phyloP scores from a whole-genome alignment of 176 grass and related monocot genomes.

The Oryza punctata region DNA sequence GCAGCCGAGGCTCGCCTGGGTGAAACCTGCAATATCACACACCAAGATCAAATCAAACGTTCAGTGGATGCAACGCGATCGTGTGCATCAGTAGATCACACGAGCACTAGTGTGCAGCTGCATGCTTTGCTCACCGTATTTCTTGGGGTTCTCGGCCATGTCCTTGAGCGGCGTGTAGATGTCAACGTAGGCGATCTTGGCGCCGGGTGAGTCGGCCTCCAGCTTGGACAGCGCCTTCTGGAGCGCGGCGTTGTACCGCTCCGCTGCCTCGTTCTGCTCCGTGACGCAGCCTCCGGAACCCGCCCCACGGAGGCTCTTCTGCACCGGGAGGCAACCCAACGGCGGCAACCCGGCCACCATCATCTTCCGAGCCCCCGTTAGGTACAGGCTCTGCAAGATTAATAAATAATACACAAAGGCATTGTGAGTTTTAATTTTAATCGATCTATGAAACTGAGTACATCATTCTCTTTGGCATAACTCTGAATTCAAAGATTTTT shows the following conservation, averaged over 20 bases:
- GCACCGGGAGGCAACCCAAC: slow-evolving; percentile 61
- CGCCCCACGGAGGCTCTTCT: slow-evolving; percentile 14
- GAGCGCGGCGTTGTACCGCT: slow-evolving; percentile 47
- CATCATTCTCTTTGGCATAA: too few relatives aligned
- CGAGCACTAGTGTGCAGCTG: too few relatives aligned
- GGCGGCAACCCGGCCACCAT: slow-evolving; percentile 55
- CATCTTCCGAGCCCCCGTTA: slow-evolving; percentile 43
- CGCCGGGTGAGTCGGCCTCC: slow-evolving; percentile 15
- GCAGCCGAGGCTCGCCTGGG: slow-evolving; percentile 35
- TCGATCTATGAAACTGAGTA: neutral
- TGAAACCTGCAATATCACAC: slow-evolving; percentile 42
- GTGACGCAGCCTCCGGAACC: slow-evolving; percentile 23
- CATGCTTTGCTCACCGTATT: slow-evolving; percentile 44
- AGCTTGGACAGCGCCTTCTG: slow-evolving; percentile 27
- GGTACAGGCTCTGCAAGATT: slow-evolving; percentile 48
- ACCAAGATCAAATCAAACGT: neutral
- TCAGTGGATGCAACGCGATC: neutral
- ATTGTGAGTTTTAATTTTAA: neutral
- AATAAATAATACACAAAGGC: neutral
- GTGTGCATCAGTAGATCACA: too few relatives aligned
- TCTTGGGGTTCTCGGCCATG: slow-evolving; percentile 44
- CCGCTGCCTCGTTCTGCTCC: slow-evolving; percentile 27
- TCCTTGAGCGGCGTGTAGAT: slow-evolving; percentile 51
- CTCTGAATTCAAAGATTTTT: too few relatives aligned
- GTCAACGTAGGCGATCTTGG: slow-evolving; percentile 42